A percentile compares a stretch with the other conserved stretches of the same genome.
phyloP scores from a whole-genome alignment of 345 rosid species.

The Cardamine resedifolia region DNA sequence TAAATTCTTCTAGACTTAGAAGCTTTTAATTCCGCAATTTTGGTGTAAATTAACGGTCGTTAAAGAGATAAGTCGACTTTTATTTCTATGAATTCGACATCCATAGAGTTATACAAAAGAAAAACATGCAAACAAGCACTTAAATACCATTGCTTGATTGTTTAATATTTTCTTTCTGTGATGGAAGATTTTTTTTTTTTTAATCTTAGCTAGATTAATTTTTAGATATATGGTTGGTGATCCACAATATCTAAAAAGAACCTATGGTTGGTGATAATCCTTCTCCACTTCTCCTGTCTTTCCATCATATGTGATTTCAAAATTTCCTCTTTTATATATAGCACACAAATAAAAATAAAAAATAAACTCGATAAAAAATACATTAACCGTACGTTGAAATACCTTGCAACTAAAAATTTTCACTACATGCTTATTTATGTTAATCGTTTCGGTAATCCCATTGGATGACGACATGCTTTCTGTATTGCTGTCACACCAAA shows the following conservation, averaged over 20 bases:
- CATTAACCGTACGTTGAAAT: neutral
- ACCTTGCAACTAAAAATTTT: neutral
- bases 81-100: neutral
- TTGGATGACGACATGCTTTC: neutral
- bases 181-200: neutral
- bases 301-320: neutral
- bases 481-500: neutral
- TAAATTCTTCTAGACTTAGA: neutral
- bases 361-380: neutral
- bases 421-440: neutral
- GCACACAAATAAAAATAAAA: neutral
- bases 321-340: neutral
- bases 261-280: conserved; percentile 4
- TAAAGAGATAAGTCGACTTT: neutral
- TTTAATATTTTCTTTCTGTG: neutral
- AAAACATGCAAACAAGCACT: neutral
- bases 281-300: neutral
- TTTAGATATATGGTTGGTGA: neutral
- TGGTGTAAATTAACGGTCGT: neutral
- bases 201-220: too few species aligned
- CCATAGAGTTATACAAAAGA: neutral
- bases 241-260: neutral
- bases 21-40: neutral
- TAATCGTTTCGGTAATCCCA: neutral
- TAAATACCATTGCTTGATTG: neutral